Conservation (phyloP, 352 stramenopile species). For the Globisporangium heterothallicum region DNA sequence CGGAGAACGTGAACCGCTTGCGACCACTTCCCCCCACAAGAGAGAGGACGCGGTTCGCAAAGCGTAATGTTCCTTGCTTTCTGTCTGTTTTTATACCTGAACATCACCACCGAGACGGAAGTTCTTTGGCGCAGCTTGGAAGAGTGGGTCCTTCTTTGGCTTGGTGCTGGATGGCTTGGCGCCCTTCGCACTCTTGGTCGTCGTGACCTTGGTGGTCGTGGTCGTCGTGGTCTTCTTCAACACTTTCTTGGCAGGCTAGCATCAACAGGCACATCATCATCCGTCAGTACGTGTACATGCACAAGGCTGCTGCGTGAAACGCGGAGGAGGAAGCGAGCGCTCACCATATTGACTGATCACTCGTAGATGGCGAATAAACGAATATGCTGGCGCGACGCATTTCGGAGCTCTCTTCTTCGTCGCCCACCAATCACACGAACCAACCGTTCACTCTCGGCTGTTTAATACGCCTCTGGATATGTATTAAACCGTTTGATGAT, state of each 20-base stretch:
- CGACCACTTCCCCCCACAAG: background rate
- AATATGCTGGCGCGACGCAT: conserved; percentile 23
- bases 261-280: background rate
- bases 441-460: background rate
- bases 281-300: background rate
- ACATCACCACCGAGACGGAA: conserved; percentile 96
- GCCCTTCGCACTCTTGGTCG: conserved; percentile 68
- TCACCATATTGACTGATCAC: conserved; percentile 51
- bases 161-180: conserved; percentile 50
- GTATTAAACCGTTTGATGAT: too few species aligned
- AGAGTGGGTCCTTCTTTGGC: conserved; percentile 92
- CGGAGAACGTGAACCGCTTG: conserved; percentile 19
- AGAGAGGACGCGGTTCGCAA: background rate
- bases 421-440: background rate
- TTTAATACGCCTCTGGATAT: background rate
- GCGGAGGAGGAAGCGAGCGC: background rate
- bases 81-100: conserved; percentile 73
- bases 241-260: conserved; percentile 80
- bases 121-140: conserved; percentile 91
- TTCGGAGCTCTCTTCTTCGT: background rate
- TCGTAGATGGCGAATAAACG: conserved; percentile 86
- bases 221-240: conserved; percentile 68
- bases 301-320: background rate
- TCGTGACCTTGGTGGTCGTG: conserved; percentile 48
- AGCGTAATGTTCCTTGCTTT: conserved; percentile 3